Evolutionary conservation across 176 grass and related monocot genomes (phyloP).

Genomic region (Luzula sylvatica): DNA sequence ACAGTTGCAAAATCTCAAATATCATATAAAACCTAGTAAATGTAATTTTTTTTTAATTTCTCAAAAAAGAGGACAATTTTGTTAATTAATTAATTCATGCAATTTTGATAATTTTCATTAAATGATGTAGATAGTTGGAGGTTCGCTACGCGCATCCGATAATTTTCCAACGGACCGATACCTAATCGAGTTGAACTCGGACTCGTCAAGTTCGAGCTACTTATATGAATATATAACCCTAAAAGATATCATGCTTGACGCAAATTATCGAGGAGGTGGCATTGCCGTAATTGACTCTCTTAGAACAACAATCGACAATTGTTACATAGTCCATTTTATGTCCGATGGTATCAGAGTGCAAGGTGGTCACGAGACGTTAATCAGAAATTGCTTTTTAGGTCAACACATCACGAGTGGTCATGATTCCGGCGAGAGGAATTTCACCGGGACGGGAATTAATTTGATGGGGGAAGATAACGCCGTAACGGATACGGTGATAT

Average conservation of each 20-base stretch:
- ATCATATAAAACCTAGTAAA: too few species aligned
- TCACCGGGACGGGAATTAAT: slow-evolving; percentile 59
- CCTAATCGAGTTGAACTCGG: slow-evolving; percentile 53
- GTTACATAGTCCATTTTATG: slow-evolving; percentile 44
- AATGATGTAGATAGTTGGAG: slow-evolving; percentile 47
- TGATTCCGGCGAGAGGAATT: slow-evolving; percentile 41
- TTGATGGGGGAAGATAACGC: slow-evolving; percentile 72
- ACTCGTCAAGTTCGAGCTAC: slow-evolving; percentile 16
- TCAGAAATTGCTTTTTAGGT: slow-evolving; percentile 53
- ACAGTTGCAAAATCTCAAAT: too few species aligned
- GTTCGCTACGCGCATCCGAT: slow-evolving; percentile 41
- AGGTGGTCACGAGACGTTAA: slow-evolving; percentile 57
- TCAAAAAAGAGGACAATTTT: too few species aligned
- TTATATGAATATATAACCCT: slow-evolving; percentile 65
- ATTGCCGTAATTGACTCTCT: slow-evolving; percentile 45
- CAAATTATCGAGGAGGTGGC: slow-evolving; percentile 56
- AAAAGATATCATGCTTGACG: slow-evolving; percentile 60
- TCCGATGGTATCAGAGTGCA: slow-evolving; percentile 43
- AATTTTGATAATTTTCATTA: background rate
- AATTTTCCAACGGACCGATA: slow-evolving; percentile 60
- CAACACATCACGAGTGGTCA: slow-evolving; percentile 56
- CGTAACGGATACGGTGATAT: slow-evolving; percentile 59
- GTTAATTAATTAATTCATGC: too few species aligned
- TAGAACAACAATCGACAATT: slow-evolving; percentile 50
- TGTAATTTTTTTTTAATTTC: too few species aligned